These are phyloP conservation scores for Biscogniauxia sp. DNA, from an alignment of 2,329 filamentous ascomycete species.

Conservation along the genomic window DNA sequence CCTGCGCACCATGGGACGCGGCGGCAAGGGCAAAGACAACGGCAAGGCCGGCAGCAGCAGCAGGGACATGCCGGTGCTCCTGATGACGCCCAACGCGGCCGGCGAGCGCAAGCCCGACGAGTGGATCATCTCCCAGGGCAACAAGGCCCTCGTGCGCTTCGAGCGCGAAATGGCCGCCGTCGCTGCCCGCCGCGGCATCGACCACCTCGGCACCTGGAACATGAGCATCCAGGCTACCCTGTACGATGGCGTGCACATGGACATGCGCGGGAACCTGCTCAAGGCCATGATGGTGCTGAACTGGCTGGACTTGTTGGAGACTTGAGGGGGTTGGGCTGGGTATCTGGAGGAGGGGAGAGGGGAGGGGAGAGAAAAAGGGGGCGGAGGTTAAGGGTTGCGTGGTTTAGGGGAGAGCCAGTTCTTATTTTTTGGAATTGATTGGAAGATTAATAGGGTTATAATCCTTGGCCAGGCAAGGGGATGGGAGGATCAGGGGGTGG, in stretches of 20 bases:
- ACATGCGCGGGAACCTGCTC: slow-evolving; percentile 45
- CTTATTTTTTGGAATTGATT: too few species aligned
- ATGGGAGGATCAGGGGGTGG: too few species aligned
- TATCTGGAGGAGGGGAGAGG: not conserved
- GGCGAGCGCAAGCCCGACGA: slow-evolving; percentile 45
- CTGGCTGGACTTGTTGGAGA: slow-evolving; percentile 39
- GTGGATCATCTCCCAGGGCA: slow-evolving; percentile 45
- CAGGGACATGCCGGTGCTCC: slow-evolving; percentile 26
- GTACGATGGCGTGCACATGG: slow-evolving; percentile 48
- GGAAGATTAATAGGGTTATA: too few species aligned
- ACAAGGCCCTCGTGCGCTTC: slow-evolving; percentile 45
- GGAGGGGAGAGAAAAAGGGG: not conserved
- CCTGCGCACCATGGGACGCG: slow-evolving; percentile 15
- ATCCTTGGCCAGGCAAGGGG: too few species aligned
- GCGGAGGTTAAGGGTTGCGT: not conserved
- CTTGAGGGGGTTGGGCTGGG: slow-evolving; percentile 5
- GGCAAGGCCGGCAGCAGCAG: slow-evolving; percentile 3
- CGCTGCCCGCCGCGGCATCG: slow-evolving; percentile 36
- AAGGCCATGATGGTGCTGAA: slow-evolving; percentile 51
- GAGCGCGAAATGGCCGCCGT: slow-evolving; percentile 39
- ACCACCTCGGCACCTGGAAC: slow-evolving; percentile 49
- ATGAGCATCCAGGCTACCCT: slow-evolving; percentile 48
- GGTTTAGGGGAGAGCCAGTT: too few species aligned
- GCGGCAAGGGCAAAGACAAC: not conserved
- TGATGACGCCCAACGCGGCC: slow-evolving; percentile 46